phyloP scores from a whole-genome alignment of 2,329 filamentous ascomycete species.

The Pseudocercospora eumusae region DNA sequence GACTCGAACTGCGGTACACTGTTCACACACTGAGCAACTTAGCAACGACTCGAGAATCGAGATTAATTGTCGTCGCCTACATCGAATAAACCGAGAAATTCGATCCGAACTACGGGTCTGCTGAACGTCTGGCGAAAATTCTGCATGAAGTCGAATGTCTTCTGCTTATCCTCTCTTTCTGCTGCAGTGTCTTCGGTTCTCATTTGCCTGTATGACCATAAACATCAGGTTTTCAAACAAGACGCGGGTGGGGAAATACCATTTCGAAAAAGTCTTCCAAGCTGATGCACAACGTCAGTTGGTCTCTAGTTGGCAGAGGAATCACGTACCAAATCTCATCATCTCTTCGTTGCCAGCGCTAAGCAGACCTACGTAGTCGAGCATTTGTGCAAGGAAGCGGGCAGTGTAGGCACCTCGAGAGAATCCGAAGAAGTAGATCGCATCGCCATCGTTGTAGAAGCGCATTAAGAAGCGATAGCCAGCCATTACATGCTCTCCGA shows the following conservation, averaged over 20 bases:
- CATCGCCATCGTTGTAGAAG: slow-evolving; percentile 33
- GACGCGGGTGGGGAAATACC: slow-evolving; percentile 35
- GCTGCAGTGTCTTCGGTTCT: slow-evolving; percentile 50
- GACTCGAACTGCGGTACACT: slow-evolving; percentile 66
- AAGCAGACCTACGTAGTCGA: slow-evolving; percentile 74
- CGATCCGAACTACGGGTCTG: slow-evolving; percentile 69
- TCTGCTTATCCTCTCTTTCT: slow-evolving; percentile 55
- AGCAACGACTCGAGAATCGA: background rate
- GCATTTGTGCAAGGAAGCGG: slow-evolving; percentile 60
- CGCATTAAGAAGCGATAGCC: slow-evolving; percentile 57
- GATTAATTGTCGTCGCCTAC: background rate
- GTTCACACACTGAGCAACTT: slow-evolving; percentile 23
- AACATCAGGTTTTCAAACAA: background rate
- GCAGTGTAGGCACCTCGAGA: slow-evolving; percentile 38
- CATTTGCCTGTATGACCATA: slow-evolving; percentile 52
- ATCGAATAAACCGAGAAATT: slow-evolving; percentile 73
- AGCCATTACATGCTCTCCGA: slow-evolving; percentile 79
- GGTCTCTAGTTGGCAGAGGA: background rate
- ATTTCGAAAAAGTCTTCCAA: slow-evolving; percentile 77
- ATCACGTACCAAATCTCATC: slow-evolving; percentile 61
- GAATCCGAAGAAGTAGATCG: slow-evolving; percentile 28
- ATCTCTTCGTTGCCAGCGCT: slow-evolving; percentile 83
- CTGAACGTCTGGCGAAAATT: slow-evolving; percentile 80
- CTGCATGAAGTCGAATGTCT: slow-evolving; percentile 73
- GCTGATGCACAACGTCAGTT: slow-evolving; percentile 45